A percentile compares a stretch with the other conserved stretches of the same genome.
These are phyloP conservation scores for Rugonectria rugulosa DNA, from an alignment of 2,329 filamentous ascomycete genomes.

Conservation along the genomic window DNA sequence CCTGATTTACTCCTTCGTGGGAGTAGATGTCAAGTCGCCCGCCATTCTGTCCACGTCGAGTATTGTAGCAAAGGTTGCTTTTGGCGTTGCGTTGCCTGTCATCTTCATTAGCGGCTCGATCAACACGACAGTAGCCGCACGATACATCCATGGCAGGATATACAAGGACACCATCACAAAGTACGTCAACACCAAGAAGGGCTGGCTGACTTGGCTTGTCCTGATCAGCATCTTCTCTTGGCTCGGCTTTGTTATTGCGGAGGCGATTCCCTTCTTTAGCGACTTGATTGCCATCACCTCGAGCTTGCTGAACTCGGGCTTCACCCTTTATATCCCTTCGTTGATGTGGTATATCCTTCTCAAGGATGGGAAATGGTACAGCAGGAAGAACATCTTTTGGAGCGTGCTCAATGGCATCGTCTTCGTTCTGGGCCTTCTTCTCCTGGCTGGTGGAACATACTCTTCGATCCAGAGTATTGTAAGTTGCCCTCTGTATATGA, in stretches of 20 bases:
- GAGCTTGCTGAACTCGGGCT: conserved; percentile 54
- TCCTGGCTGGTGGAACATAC: conserved; percentile 23
- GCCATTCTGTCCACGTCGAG: conserved; percentile 67
- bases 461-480: conserved; percentile 22
- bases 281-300: conserved; percentile 64
- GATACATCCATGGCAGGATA: conserved; percentile 44
- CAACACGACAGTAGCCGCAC: conserved; percentile 51
- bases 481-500: not conserved
- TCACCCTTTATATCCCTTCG: conserved; percentile 47
- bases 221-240: conserved; percentile 64
- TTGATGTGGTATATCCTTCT: conserved; percentile 49
- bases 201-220: conserved; percentile 59
- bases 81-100: conserved; percentile 70
- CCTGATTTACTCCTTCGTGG: conserved; percentile 71
- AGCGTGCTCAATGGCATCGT: conserved; percentile 15
- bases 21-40: conserved; percentile 65
- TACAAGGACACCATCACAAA: conserved; percentile 26
- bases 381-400: conserved; percentile 20
- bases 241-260: conserved; percentile 57
- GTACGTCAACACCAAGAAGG: conserved; percentile 28
- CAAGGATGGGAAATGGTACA: conserved; percentile 29
- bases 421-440: conserved; percentile 19
- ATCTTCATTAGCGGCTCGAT: conserved; percentile 74
- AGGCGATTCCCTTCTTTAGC: conserved; percentile 75
- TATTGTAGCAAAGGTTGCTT: conserved; percentile 66